Evolutionary conservation across 176 grass and related monocot species (phyloP).

Genomic region (Eragrostis curvula): DNA sequence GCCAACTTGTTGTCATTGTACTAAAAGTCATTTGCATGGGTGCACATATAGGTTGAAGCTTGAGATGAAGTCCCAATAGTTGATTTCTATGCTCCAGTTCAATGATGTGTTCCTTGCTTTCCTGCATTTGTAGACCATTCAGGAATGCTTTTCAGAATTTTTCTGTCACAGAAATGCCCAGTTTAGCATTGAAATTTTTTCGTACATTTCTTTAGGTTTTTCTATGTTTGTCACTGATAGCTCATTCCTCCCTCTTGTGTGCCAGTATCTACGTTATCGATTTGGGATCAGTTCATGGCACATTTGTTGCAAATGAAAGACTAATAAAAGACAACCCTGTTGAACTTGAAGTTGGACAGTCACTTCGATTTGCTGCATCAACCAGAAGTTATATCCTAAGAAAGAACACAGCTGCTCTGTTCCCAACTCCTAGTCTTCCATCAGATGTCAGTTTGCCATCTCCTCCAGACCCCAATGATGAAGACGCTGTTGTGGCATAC

Average conservation of each 20-base stretch:
- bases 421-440: conserved; percentile 58
- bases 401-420: conserved; percentile 76
- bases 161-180: not conserved
- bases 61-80: conserved; percentile 3
- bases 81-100: not conserved
- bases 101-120: not conserved
- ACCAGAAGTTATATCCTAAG: conserved; percentile 82
- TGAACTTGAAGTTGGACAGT: conserved; percentile 96
- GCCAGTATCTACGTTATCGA: conserved; percentile 92
- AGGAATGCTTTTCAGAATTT: conserved; percentile 23
- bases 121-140: not conserved
- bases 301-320: conserved; percentile 97
- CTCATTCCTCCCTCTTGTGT: conserved; percentile 2
- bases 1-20: conserved; percentile 22
- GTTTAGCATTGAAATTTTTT: not conserved
- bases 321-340: conserved; percentile 84
- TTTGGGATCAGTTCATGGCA: conserved; percentile 95
- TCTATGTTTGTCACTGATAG: not conserved
- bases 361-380: conserved; percentile 90
- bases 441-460: conserved; percentile 85
- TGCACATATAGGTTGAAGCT: not conserved
- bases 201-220: conserved; percentile 16
- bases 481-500: conserved; percentile 88
- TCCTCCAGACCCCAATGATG: conserved; percentile 87
- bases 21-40: not conserved